Base-by-base conservation (phyloP, 1,284 basidiomycete species). In the Phaffia rhodozyma region DNA sequence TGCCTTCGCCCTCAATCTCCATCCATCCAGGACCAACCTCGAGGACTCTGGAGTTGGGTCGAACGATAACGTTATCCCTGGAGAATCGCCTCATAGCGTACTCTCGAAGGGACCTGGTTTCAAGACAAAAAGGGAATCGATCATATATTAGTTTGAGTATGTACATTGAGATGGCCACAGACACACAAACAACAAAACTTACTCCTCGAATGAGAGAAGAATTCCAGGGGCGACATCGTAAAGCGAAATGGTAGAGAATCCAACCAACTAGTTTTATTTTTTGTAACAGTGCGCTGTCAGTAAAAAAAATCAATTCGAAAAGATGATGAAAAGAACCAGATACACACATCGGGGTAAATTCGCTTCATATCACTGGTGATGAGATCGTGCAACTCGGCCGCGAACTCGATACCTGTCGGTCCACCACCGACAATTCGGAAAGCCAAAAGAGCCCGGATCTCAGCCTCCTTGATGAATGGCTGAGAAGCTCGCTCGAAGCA, bases 211-310 rank as follows among this genome's bases (percentile, higher is more conserved):
- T 32, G 77, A 84, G 60, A 86, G 85, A 1, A 96, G 80, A 66
- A 96, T 91, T 66, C 81, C 83, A 5, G 87, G 83, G 54, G 83
- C 89, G 55, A 85, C 88, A 75, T 89, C 92, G 76, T 85, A 92
- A 65, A 87, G 79, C 63, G 82, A 86, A 72, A 85, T 93, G 72
- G 80, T 82, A 13, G 83, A 79, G 66, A 86, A 71, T 66, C 79
- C 79, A 63, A 83, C 80, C 63, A 89, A 43, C 38, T 43, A 16
- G 13, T 43, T 43, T 43, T 11, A 43, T 78, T 3, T 77, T 43
- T 43, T 7, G 70, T 3, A 86, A 86, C 70, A 84, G 88, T 69
- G 85, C 79, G 20, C 70, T 55, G 47, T 70, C 55, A 57, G n/a
- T 13, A 21, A 61, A n/a, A 27, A 25, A 20, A 32, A n/a, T 34